Conservation (phyloP, 208 protist species). For the Leishmania gerbilli region DNA sequence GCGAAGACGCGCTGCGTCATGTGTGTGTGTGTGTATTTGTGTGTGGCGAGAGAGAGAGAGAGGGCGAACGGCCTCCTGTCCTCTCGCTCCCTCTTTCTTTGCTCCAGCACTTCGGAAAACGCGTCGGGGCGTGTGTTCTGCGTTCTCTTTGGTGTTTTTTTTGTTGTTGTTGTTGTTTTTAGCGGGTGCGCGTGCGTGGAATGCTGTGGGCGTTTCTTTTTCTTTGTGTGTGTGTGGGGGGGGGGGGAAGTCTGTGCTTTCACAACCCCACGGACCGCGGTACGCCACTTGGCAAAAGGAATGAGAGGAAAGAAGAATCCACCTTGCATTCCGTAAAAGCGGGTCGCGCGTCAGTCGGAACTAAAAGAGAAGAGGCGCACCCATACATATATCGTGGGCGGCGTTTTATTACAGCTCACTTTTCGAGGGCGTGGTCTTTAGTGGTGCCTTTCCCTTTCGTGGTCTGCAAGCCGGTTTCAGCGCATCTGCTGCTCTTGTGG, state of each 20-base stretch:
- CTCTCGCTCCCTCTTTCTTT: neutral
- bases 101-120: neutral
- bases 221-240: neutral
- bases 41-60: too few species aligned
- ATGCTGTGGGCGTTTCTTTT: neutral
- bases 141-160: too few species aligned
- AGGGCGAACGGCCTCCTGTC: too few species aligned
- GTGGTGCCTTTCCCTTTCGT: neutral
- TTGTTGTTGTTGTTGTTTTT: neutral
- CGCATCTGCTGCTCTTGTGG: neutral
- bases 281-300: neutral
- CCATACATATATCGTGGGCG: neutral
- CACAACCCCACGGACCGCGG: neutral
- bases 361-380: neutral
- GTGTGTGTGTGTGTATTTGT: too few species aligned
- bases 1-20: neutral
- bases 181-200: neutral
- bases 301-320: neutral
- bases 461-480: neutral
- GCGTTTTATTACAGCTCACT: neutral
- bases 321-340: neutral
- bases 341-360: neutral
- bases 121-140: neutral
- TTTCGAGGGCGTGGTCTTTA: neutral
- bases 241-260: neutral